Evolutionary conservation across 805 yeast genomes (phyloP), one percentile per base, ranked within the genome.

Genomic region (Zygotorulaspora danielsina): DNA sequence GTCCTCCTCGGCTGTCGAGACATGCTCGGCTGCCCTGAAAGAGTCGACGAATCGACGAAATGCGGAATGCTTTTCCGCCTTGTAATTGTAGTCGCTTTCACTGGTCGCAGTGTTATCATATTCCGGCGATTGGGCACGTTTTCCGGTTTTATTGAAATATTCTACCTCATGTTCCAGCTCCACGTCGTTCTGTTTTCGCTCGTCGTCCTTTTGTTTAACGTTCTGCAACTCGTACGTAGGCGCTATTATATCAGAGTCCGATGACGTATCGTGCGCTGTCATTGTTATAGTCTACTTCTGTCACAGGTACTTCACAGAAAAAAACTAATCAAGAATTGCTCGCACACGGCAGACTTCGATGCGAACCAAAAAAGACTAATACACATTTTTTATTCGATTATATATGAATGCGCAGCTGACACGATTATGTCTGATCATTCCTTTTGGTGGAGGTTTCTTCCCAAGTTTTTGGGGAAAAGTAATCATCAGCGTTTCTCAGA

Each of bases 41-140:
- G 65, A 71, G 56, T 64, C 76, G 63, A 47, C 67, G 68, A 65
- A 75, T 16, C 35, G 43, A 19, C 39, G 46, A 12, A 53, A 31
- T 4, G 37, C 26, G 1, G 41, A 12, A 1, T 15, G 7, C 17
- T 15, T 12, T n/a, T n/a, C 15, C 6, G 22, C 10, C 8, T 15
- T 7, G 19, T 15, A 13, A 17, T 13, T 18, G 15, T 32, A 32
- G 16, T 32, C 15, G 34, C 25, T 27, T 15, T 16, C 17, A 15
- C 28, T 20, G 8, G 16, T 5, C 10, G 24, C 34, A 5, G 18
- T 22, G 18, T 33, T 33, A 5, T 11, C 28, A 22, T 21, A 33
- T 3, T 22, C 27, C 3, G 30, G 17, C 25, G 18, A 12, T 25
- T 12, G 16, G 15, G 21, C 38, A 20, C 16, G 35, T 19, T 12